phyloP scores from a whole-genome alignment of 768 basidiomycete species.

The Pleurotus citrinopileatus region DNA sequence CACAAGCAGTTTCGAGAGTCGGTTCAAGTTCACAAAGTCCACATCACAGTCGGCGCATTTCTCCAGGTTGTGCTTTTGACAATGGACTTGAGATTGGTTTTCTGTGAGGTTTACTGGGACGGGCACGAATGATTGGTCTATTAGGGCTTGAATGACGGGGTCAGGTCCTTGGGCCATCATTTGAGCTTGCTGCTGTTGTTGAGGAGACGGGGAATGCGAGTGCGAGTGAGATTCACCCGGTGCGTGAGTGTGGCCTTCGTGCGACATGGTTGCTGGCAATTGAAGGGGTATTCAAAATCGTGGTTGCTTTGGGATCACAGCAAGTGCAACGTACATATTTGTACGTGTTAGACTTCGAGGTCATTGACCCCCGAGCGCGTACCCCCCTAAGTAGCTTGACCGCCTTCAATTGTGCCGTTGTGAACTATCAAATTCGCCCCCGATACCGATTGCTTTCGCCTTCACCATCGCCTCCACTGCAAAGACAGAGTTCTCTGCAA shows the following conservation, averaged over 20 bases:
- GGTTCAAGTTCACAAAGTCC: conserved; percentile 76
- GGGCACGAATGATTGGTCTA: conserved; percentile 68
- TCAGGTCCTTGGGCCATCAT: conserved; percentile 49
- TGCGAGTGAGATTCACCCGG: conserved; percentile 54
- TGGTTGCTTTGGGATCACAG: too few relatives aligned
- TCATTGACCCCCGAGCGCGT: not conserved
- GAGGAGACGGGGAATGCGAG: conserved; percentile 41
- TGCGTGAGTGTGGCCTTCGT: conserved; percentile 46
- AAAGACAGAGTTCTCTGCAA: too few relatives aligned
- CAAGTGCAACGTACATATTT: conserved; percentile 6
- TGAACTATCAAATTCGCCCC: too few relatives aligned
- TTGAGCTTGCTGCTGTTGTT: conserved; percentile 39
- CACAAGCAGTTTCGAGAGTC: conserved; percentile 67
- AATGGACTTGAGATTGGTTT: conserved; percentile 56
- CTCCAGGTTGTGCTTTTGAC: conserved; percentile 64
- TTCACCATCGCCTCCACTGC: too few relatives aligned
- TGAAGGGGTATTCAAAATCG: not conserved
- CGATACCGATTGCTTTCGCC: too few relatives aligned
- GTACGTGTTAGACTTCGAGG: not conserved
- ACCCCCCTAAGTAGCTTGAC: too few relatives aligned
- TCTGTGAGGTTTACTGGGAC: conserved; percentile 54
- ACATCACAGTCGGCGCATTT: conserved; percentile 71
- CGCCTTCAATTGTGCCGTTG: too few relatives aligned
- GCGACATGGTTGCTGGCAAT: conserved; percentile 5
- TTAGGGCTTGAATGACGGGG: conserved; percentile 70